phyloP scores from a whole-genome alignment of 148 eudicot genomes.

The Rhododendron griersonianum region DNA sequence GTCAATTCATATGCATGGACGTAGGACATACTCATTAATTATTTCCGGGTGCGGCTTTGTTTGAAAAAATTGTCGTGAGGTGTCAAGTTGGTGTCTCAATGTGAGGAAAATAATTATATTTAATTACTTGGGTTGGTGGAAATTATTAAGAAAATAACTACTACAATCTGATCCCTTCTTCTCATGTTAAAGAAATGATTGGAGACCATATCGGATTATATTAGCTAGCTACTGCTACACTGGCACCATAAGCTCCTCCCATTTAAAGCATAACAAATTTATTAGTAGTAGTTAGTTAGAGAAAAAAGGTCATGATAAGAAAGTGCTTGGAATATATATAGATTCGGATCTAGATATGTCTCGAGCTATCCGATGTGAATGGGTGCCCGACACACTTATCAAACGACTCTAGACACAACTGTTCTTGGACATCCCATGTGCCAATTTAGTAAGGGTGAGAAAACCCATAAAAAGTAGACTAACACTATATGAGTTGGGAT shows the following conservation, averaged over 20 bases:
- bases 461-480: neutral
- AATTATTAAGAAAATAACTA: neutral
- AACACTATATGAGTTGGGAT: neutral
- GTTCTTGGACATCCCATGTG: neutral
- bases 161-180: neutral
- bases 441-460: neutral
- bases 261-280: neutral
- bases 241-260: neutral
- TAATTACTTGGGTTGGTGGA: neutral
- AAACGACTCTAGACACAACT: neutral
- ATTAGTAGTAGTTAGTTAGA: neutral
- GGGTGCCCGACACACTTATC: neutral
- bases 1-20: neutral
- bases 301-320: neutral
- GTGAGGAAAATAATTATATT: neutral
- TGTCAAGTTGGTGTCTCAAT: neutral
- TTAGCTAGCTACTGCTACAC: neutral
- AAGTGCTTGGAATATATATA: neutral
- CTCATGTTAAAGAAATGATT: neutral
- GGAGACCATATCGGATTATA: neutral
- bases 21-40: neutral
- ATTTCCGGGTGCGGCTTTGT: neutral
- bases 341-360: neutral
- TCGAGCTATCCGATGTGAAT: neutral
- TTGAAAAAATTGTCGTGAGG: neutral